A percentile compares a stretch with the other conserved stretches of the same genome.
phyloP scores from a whole-genome alignment of 306 rosid genomes.

The Spatholobus suberectus region DNA sequence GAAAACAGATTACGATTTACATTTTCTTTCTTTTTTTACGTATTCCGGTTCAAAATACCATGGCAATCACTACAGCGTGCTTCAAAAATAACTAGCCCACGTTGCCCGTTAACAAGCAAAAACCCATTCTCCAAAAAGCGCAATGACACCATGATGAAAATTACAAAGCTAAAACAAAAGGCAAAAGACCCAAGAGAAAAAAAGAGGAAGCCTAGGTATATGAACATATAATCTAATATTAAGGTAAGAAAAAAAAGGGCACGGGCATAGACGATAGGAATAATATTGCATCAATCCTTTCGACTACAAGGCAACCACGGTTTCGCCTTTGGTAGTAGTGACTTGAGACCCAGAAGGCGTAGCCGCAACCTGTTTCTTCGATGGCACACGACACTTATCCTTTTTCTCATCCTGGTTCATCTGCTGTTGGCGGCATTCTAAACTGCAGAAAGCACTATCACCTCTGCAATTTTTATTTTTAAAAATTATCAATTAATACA shows the following conservation, averaged over 20 bases:
- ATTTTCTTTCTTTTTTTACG: not conserved
- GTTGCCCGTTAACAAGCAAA: slow-evolving; percentile 11
- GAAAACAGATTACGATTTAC: not conserved
- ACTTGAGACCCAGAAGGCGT: slow-evolving; percentile 49
- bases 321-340: slow-evolving; percentile 56
- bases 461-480: slow-evolving; percentile 61
- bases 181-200: not conserved
- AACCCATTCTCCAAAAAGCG: slow-evolving; percentile 15
- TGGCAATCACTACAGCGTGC: not conserved
- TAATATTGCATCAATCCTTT: not conserved
- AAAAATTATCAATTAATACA: not conserved
- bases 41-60: not conserved
- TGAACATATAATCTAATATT: slow-evolving; percentile 23
- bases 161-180: slow-evolving; percentile 33
- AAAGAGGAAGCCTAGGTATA: not conserved
- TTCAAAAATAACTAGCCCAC: slow-evolving; percentile 12
- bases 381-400: slow-evolving; percentile 61
- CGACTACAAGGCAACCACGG: slow-evolving; percentile 60
- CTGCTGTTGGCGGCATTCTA: slow-evolving; percentile 88
- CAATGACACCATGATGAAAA: slow-evolving; percentile 3
- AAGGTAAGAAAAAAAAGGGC: not conserved
- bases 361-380: slow-evolving; percentile 54
- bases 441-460: slow-evolving; percentile 84
- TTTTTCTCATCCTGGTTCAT: slow-evolving; percentile 84
- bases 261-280: not conserved